Evolutionary conservation across 2,329 filamentous ascomycete genomes (phyloP).

Genomic region (Pseudopyricularia cyperi): DNA sequence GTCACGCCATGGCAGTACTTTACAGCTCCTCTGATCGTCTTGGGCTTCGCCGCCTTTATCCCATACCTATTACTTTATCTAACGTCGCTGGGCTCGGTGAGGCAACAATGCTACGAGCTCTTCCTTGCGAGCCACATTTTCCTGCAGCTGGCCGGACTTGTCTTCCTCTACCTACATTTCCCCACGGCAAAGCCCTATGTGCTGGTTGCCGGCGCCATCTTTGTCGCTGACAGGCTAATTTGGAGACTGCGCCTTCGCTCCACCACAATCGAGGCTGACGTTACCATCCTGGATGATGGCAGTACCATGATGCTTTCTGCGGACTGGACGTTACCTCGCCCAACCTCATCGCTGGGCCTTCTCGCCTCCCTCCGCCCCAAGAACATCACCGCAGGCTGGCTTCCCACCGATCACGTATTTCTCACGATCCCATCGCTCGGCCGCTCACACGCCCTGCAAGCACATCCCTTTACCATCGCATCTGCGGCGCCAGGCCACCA

Average conservation of each 20-base stretch:
- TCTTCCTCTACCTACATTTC: constrained; percentile 48
- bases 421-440: constrained; percentile 43
- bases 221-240: constrained; percentile 41
- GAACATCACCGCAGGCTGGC: constrained; percentile 38
- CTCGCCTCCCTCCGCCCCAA: constrained; percentile 9
- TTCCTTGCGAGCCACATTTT: constrained; percentile 47
- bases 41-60: constrained; percentile 32
- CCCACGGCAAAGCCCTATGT: constrained; percentile 38
- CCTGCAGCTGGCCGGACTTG: constrained; percentile 40
- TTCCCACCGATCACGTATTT: constrained; percentile 51
- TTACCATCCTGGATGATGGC: constrained; percentile 41
- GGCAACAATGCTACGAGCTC: constrained; percentile 47
- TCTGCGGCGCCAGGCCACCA: constrained; percentile 34
- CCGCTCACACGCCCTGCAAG: constrained; percentile 38
- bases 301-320: constrained; percentile 36
- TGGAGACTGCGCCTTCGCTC: constrained; percentile 43
- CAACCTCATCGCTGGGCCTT: constrained; percentile 1
- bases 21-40: constrained; percentile 24
- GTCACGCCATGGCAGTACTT: constrained; percentile 33
- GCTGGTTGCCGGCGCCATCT: constrained; percentile 37
- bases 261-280: constrained; percentile 29
- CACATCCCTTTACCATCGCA: constrained; percentile 55
- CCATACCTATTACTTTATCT: constrained; percentile 50
- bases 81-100: constrained; percentile 46
- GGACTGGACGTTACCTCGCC: constrained; percentile 19